A percentile compares a stretch with the other conserved stretches of the same genome.
Conservation (phyloP, 2,329 filamentous ascomycete genomes). For the Paraconiothyrium sp. region DNA sequence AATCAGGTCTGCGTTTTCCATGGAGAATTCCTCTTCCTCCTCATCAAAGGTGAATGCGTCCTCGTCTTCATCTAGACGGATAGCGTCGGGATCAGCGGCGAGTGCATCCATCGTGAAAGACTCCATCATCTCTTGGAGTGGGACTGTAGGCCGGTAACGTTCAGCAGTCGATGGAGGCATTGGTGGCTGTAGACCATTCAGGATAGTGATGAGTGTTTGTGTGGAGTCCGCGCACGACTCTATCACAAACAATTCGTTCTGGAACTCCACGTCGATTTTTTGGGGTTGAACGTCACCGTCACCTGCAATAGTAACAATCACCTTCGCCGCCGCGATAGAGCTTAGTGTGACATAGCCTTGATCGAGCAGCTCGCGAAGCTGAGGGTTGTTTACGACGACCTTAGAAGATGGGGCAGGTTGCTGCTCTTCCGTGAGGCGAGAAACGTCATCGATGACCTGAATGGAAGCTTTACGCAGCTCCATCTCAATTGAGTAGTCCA, state of each 20-base stretch:
- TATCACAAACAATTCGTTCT: constrained; percentile 85
- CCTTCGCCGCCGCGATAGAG: constrained; percentile 83
- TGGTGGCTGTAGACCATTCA: constrained; percentile 84
- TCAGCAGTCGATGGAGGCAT: constrained; percentile 81
- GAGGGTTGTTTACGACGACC: constrained; percentile 46
- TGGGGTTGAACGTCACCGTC: constrained; percentile 68
- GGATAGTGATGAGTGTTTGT: constrained; percentile 82
- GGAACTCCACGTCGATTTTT: constrained; percentile 80
- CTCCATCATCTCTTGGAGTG: constrained; percentile 85
- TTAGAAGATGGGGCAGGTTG: constrained; percentile 18
- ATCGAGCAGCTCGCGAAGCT: constrained; percentile 62
- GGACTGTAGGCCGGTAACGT: constrained; percentile 88
- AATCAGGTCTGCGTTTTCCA: constrained; percentile 50
- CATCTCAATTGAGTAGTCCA: constrained; percentile 70
- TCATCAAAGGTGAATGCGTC: constrained; percentile 55
- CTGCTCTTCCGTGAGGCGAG: constrained; percentile 52
- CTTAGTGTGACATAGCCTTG: constrained; percentile 87
- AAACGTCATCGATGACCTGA: constrained; percentile 80
- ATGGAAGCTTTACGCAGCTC: constrained; percentile 83
- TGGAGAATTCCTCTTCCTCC: constrained; percentile 42
- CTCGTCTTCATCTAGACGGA: constrained; percentile 1
- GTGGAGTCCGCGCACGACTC: constrained; percentile 98
- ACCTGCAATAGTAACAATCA: constrained; percentile 68
- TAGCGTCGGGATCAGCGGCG: constrained; percentile 62
- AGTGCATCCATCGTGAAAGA: constrained; percentile 92